phyloP scores from a whole-genome alignment of 2,329 filamentous ascomycete species.

The Boeremia exigua region DNA sequence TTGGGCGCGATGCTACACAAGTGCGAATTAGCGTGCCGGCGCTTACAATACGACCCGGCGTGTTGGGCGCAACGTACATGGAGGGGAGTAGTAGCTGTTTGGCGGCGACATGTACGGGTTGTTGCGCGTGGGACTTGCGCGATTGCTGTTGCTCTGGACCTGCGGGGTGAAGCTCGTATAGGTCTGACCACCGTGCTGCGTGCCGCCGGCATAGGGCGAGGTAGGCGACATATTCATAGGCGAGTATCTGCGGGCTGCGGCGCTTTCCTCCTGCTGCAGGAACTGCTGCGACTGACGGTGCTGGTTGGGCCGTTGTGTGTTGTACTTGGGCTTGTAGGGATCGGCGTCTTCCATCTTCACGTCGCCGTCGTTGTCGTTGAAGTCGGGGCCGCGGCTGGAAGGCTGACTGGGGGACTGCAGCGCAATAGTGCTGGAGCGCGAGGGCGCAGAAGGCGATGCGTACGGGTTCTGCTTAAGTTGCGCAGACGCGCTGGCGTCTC shows the following conservation, averaged over 20 bases:
- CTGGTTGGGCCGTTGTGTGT: constrained; percentile 75
- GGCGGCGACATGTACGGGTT: constrained; percentile 64
- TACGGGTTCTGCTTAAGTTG: constrained; percentile 46
- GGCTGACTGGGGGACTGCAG: constrained; percentile 29
- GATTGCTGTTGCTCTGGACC: constrained; percentile 55
- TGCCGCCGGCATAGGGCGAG: constrained; percentile 74
- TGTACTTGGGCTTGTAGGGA: constrained; percentile 84
- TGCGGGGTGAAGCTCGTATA: constrained; percentile 54
- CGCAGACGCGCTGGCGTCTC: constrained; percentile 40
- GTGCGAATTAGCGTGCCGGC: constrained; percentile 29
- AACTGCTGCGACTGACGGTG: constrained; percentile 79
- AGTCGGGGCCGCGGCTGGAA: constrained; percentile 42
- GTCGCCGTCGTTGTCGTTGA: constrained; percentile 54
- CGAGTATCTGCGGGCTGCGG: constrained; percentile 89
- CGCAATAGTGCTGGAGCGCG: constrained; percentile 14
- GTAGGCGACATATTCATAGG: constrained; percentile 92
- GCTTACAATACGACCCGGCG: constrained; percentile 14
- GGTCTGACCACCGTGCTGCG: constrained; percentile 55
- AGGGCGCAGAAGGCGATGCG: constrained; percentile 25
- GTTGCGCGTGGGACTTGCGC: constrained; percentile 80
- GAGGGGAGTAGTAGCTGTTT: constrained; percentile 65
- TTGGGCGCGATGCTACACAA: constrained; percentile 54
- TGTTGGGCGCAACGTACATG: constrained; percentile 52
- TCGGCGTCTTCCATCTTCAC: constrained; percentile 84
- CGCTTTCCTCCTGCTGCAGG: constrained; percentile 73